Evolutionary conservation across 192 early-diverging fungal genomes (phyloP).

Genomic region (Coemansia sp.): DNA sequence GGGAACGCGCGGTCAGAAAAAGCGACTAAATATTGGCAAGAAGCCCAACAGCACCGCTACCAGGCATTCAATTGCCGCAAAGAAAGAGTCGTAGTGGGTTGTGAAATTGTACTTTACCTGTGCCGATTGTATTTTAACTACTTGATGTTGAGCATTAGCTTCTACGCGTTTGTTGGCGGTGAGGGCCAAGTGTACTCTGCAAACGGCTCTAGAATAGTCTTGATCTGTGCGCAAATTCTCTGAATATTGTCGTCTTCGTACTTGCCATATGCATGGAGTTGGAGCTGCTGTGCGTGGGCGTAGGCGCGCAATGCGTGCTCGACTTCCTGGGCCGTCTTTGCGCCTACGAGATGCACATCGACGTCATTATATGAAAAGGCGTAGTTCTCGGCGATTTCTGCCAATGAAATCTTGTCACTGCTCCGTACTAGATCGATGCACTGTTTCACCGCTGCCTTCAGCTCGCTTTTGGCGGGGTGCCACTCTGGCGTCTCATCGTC

Average conservation of each 20-base stretch:
- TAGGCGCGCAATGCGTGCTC: constrained; percentile 27
- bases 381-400: constrained; percentile 57
- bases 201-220: constrained; percentile 30
- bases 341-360: constrained; percentile 44
- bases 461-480: constrained; percentile 64
- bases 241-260: constrained; percentile 14
- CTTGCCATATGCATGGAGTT: constrained; percentile 7
- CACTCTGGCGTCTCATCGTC: constrained; percentile 57
- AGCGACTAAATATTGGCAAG: constrained; percentile 5
- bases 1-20: constrained; percentile 40
- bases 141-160: not conserved
- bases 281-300: constrained; percentile 4
- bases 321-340: constrained; percentile 28
- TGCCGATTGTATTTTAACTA: not conserved
- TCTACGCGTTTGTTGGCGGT: constrained; percentile 29
- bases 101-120: not conserved
- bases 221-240: constrained; percentile 16
- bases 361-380: constrained; percentile 22
- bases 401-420: constrained; percentile 36
- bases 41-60: not conserved
- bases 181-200: constrained; percentile 44
- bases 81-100: not conserved
- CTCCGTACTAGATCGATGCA: constrained; percentile 42
- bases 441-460: constrained; percentile 53
- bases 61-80: not conserved